Percentiles rank a stretch among this genome's conserved stretches.
phyloP scores from a whole-genome alignment of 352 stramenopile species.

The Hyaloperonospora arabidopsidis region DNA sequence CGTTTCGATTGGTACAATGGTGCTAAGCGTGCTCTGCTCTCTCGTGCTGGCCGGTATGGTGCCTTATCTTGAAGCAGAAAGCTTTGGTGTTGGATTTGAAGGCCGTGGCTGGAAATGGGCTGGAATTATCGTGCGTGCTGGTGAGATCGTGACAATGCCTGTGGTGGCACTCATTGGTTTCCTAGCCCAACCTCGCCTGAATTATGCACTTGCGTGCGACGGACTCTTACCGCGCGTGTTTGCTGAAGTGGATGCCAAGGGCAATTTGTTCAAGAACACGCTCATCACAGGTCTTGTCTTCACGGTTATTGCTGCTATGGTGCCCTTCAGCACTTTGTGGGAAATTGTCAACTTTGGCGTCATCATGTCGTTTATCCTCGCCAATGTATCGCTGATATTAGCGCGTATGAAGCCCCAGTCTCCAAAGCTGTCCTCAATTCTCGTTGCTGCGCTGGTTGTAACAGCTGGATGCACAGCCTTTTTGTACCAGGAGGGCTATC shows the following conservation, averaged over 20 bases:
- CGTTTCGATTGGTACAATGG: constrained; percentile 62
- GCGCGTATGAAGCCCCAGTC: constrained; percentile 49
- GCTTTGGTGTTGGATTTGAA: constrained; percentile 48
- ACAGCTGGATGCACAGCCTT: constrained; percentile 34
- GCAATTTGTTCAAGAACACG: constrained; percentile 75
- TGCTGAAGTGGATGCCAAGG: constrained; percentile 63
- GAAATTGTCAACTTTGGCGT: constrained; percentile 85
- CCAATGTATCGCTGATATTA: constrained; percentile 65
- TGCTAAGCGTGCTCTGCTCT: constrained; percentile 64
- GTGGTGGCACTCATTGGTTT: constrained; percentile 93
- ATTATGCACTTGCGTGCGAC: constrained; percentile 90
- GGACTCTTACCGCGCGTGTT: constrained; percentile 90
- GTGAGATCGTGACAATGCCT: constrained; percentile 83
- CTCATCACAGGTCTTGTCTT: constrained; percentile 62
- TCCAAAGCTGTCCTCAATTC: constrained; percentile 28
- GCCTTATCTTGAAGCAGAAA: constrained; percentile 33
- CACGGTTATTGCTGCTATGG: constrained; percentile 56
- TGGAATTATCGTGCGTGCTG: constrained; percentile 41
- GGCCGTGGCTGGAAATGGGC: constrained; percentile 38
- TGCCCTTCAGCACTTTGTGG: constrained; percentile 76
- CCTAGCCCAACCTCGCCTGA: constrained; percentile 88
- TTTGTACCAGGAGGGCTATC: constrained; percentile 52
- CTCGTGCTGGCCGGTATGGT: constrained; percentile 84
- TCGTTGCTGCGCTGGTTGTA: constrained; percentile 34
- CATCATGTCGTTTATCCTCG: constrained; percentile 78